Evolutionary conservation across 208 protist species (phyloP), one percentile per base, ranked within the genome.

Genomic region (Crithidia fasciculata): DNA sequence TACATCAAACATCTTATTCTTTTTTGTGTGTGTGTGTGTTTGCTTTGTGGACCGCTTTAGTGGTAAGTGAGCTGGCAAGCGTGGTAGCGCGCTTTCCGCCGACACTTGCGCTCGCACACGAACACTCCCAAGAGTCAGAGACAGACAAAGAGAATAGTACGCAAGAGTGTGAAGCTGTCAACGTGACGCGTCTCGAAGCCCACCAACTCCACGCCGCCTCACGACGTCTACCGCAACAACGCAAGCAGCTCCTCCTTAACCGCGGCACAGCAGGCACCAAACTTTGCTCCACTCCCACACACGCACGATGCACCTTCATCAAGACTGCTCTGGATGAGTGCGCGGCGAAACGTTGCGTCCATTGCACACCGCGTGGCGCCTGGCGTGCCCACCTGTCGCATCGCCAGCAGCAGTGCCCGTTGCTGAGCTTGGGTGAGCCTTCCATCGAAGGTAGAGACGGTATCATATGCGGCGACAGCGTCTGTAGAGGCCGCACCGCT

Each of bases 251-350:
- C 57, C 8, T 74, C 78, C 50, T 80, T 86, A 6, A 92, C 70
- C 5, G 75, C 15, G 43, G 39, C 73, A 47, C 87, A 92, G 68
- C 87, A 92, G 15, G 59, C 65, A 9, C 56, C 67, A 65, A 89
- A 92, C 37, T 50, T 67, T 37, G 78, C 78, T 13, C 76, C 80
- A 50, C 87, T 89, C 0, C 84, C 84, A 71, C 87, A 92, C 16
- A 78, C 49, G 55, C 87, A 92, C 36, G 53, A 18, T 7, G 57
- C 40, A 2, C 16, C 8, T 40, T 58, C 70, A 8, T 71, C 63
- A 4, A 78, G 43, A 8, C 73, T 56, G 5, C 49, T 62, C 36
- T 73, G 40, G 6, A 83, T 10, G 41, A 92, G 61, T n/a, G 37
- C 16, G 13, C 64, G 57, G 12, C 78, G 81, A 47, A 89, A 84